phyloP scores from a whole-genome alignment of 2,329 filamentous ascomycete genomes.

The Penicillium sp. region DNA sequence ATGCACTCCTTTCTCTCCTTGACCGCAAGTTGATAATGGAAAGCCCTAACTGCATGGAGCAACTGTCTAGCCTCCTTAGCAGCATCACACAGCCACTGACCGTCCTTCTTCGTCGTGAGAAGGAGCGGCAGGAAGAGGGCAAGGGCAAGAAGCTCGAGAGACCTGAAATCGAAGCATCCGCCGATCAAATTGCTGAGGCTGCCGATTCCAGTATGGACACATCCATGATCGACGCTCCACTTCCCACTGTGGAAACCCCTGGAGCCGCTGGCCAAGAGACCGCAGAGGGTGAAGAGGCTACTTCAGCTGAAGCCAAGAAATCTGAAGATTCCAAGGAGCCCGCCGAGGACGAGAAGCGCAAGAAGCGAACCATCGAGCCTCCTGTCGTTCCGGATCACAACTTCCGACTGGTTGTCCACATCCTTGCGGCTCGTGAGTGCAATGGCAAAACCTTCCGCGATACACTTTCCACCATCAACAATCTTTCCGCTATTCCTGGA shows the following conservation, averaged over 20 bases:
- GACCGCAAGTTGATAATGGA: conserved; percentile 96
- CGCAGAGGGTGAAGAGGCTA: conserved; percentile 34
- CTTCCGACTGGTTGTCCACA: conserved; percentile 89
- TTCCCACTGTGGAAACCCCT: conserved; percentile 31
- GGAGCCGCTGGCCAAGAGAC: conserved; percentile 27
- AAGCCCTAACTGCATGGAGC: conserved; percentile 94
- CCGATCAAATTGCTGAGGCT: conserved; percentile 26
- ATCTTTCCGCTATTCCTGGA: conserved; percentile 86
- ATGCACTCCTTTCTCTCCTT: conserved; percentile 80
- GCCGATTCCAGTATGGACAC: conserved; percentile 38
- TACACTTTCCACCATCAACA: conserved; percentile 97
- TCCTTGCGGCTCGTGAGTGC: conserved; percentile 92
- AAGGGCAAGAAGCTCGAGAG: conserved; percentile 40
- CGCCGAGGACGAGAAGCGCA: conserved; percentile 50
- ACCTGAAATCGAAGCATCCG: conserved; percentile 15
- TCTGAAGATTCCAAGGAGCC: conserved; percentile 40
- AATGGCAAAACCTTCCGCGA: conserved; percentile 98
- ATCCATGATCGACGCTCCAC: conserved; percentile 39
- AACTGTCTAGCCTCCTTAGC: conserved; percentile 80
- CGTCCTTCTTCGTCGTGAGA: conserved; percentile 76
- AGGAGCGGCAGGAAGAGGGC: conserved; percentile 60
- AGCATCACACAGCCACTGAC: conserved; percentile 84
- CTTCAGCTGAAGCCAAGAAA: conserved; percentile 25
- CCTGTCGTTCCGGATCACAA: conserved; percentile 87
- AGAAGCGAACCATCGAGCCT: conserved; percentile 67